Evolutionary conservation across 2,329 filamentous ascomycete species (phyloP).

Genomic region (Fusarium sp.): DNA sequence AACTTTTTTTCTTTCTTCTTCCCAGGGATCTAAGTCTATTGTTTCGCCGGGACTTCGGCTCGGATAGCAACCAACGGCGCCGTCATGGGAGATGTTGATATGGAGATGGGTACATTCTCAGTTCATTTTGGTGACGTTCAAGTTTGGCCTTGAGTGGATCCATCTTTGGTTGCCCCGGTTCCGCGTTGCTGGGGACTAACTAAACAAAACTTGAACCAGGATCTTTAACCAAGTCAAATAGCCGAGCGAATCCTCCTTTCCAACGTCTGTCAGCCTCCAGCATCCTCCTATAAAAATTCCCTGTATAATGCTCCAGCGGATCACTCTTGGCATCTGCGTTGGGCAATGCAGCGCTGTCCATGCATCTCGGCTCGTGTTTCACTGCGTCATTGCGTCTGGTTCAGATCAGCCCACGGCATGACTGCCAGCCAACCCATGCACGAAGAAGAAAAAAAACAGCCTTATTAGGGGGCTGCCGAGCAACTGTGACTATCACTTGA

Average conservation of each 20-base stretch:
- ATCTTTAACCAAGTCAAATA: conserved; percentile 5
- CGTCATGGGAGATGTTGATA: not conserved
- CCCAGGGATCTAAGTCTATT: not conserved
- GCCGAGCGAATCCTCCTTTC: not conserved
- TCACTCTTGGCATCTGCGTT: conserved; percentile 16
- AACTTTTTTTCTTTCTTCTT: not conserved
- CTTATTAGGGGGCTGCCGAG: conserved; percentile 19
- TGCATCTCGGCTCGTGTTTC: conserved; percentile 10
- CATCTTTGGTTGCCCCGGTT: conserved; percentile 29
- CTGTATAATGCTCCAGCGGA: conserved; percentile 9
- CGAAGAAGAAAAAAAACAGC: conserved; percentile 17
- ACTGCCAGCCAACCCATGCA: conserved; percentile 5
- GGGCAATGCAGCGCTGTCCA: not conserved
- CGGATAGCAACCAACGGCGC: not conserved
- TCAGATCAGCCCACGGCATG: not conserved
- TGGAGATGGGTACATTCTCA: not conserved
- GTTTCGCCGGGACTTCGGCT: not conserved
- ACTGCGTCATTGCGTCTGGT: conserved; percentile 2
- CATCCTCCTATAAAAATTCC: conserved; percentile 8
- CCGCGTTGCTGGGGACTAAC: not conserved
- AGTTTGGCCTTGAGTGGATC: not conserved
- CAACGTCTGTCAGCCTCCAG: not conserved
- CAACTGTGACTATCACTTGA: conserved; percentile 26
- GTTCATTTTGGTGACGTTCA: not conserved
- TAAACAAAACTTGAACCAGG: conserved; percentile 1